Evolutionary conservation across 768 basidiomycete genomes (phyloP).

Genomic region (Rhizopogon roseolus): DNA sequence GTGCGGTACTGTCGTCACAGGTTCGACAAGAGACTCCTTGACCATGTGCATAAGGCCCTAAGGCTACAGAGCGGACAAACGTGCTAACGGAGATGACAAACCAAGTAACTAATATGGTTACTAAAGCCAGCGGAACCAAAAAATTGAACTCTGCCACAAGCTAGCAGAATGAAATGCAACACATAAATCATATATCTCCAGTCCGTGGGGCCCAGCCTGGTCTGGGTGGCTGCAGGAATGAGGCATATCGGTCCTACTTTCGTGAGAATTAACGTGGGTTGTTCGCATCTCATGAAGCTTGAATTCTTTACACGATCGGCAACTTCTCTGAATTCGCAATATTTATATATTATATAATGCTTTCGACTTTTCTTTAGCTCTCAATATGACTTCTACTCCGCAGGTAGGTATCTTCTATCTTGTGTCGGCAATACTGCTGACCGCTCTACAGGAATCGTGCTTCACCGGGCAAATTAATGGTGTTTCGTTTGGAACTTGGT

Average conservation of each 20-base stretch:
- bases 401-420: background rate
- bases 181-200: background rate
- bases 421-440: background rate
- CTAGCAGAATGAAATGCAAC: too few species aligned
- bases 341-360: background rate
- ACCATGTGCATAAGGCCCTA: too few species aligned
- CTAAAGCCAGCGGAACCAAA: too few species aligned
- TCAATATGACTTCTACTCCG: background rate
- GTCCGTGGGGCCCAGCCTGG: too few species aligned
- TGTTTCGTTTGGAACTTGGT: constrained; percentile 4
- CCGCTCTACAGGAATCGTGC: constrained; percentile 1
- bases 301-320: constrained; percentile 5
- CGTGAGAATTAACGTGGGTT: constrained; percentile 4
- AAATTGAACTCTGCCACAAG: too few species aligned
- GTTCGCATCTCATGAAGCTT: background rate
- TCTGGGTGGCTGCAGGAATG: background rate
- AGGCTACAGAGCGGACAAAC: too few species aligned
- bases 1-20: too few species aligned
- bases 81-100: too few species aligned
- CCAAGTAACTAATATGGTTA: too few species aligned
- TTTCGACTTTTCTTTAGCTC: background rate
- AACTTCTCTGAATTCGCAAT: constrained; percentile 3
- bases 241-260: background rate
- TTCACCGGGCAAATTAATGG: background rate
- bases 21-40: too few species aligned